These are phyloP conservation scores for Trapa bicornis DNA, from an alignment of 345 rosid species.

Conservation along the genomic window DNA sequence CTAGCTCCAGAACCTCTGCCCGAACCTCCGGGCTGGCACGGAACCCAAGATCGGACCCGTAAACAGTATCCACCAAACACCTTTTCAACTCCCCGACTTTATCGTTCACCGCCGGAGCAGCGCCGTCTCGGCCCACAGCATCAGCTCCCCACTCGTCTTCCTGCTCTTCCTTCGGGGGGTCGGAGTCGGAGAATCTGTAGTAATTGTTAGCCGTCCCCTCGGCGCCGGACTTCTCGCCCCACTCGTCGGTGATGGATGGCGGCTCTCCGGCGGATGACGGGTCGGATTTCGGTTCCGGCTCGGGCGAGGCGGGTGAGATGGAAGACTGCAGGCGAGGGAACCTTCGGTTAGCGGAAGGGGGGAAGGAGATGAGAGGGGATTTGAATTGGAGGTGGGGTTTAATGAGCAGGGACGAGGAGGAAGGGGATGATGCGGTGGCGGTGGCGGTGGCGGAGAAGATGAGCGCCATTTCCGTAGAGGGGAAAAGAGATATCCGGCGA, in stretches of 20 bases:
- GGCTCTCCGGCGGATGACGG: slow-evolving; percentile 16
- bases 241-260: slow-evolving; percentile 47
- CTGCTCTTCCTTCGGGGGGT: slow-evolving; percentile 53
- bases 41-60: slow-evolving; percentile 73
- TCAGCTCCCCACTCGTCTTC: slow-evolving; percentile 74
- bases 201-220: slow-evolving; percentile 15
- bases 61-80: slow-evolving; percentile 71
- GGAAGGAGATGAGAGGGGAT: slow-evolving; percentile 1
- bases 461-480: slow-evolving; percentile 21
- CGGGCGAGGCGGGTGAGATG: slow-evolving; percentile 12
- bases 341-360: background rate
- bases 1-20: slow-evolving; percentile 80
- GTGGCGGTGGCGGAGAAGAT: slow-evolving; percentile 1
- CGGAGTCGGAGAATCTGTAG: slow-evolving; percentile 42
- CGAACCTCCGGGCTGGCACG: slow-evolving; percentile 55
- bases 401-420: slow-evolving; percentile 3
- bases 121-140: slow-evolving; percentile 8
- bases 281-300: slow-evolving; percentile 13
- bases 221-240: slow-evolving; percentile 61
- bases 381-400: background rate
- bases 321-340: slow-evolving; percentile 12
- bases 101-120: slow-evolving; percentile 12
- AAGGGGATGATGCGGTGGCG: slow-evolving; percentile 10
- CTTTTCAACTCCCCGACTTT: slow-evolving; percentile 50
- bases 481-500: background rate